phyloP scores from a whole-genome alignment of 805 yeast genomes.

The Saccharomycopsis fibuligera region DNA sequence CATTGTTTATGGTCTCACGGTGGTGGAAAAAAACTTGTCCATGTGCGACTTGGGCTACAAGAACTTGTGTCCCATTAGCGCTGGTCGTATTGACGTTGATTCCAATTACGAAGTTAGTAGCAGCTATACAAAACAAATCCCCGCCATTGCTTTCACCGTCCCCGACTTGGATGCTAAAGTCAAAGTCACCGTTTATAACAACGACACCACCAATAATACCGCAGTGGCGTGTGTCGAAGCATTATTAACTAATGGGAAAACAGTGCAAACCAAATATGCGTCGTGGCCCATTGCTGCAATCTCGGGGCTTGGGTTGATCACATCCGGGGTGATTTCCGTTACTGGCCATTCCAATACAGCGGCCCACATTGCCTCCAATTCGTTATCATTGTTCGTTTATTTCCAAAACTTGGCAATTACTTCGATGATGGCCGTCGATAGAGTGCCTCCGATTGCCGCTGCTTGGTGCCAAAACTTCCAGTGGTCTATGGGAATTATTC shows the following conservation, averaged over 20 bases:
- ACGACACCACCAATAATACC: constrained; percentile 35
- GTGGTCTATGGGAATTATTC: constrained; percentile 93
- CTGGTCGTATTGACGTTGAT: constrained; percentile 78
- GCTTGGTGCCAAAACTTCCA: constrained; percentile 97
- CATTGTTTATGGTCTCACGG: constrained; percentile 74
- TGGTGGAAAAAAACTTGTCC: constrained; percentile 46
- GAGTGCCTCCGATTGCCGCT: constrained; percentile 93
- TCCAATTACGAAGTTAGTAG: constrained; percentile 39
- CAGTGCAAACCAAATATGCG: constrained; percentile 88
- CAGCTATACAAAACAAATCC: constrained; percentile 48
- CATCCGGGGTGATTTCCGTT: constrained; percentile 82
- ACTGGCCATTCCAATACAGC: constrained; percentile 90
- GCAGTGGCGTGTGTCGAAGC: constrained; percentile 92
- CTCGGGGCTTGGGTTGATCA: constrained; percentile 78
- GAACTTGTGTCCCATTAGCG: constrained; percentile 71
- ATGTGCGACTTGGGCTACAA: constrained; percentile 58
- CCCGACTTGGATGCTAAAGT: constrained; percentile 96
- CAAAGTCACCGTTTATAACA: constrained; percentile 55
- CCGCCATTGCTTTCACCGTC: constrained; percentile 78
- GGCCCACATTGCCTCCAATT: constrained; percentile 95
- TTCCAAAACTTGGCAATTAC: constrained; percentile 91
- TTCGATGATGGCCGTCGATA: constrained; percentile 90
- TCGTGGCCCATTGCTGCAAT: constrained; percentile 95
- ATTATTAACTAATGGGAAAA: constrained; percentile 75
- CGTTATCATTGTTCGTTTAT: constrained; percentile 85